Base-by-base conservation (phyloP, 768 basidiomycete species). In the Collybia mongolica region DNA sequence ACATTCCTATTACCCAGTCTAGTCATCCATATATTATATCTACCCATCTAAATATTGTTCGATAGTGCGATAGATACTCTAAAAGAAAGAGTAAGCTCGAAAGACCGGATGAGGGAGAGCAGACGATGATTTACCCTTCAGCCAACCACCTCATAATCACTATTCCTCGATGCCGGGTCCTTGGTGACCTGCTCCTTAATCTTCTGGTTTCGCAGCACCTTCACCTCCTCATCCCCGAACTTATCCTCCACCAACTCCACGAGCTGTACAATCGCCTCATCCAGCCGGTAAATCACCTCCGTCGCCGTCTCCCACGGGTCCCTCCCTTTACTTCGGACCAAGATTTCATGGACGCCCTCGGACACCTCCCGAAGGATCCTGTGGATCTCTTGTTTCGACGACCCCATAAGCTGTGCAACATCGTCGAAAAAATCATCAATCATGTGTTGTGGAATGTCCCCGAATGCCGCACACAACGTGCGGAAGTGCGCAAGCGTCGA, bases 81-180 rank as follows among this genome's bases (percentile, higher is more conserved):
- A 12, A 14, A 3, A 32, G 32, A 6, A 32, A 32, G 14, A 11
- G 11, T 32, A 32, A 32, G 14, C 14, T 32, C 3, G 5, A 32
- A 14, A 32, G 32, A 32, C 32, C 14, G 32, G 14, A 9, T 14
- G 14, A 12, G 32, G 32, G 4, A 32, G 32, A 32, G 4, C 5
- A 32, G 32, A 32, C 7, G 32, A 32, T 26, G 7, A 7, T 23
- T 43, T 12, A 17, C 44, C 23, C n/a, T n/a, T 49, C 38, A 65
- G 12, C 65, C 68, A 35, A 70, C 55, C 22, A 63, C 57, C 48
- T 70, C 65, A 52, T 70, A 70, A 40, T 67, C 55, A 15, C 52
- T 49, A 19, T 39, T 48, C 50, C 50, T 37, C 23, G 50, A 26
- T 4, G 37, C 32, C 8, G 50, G 36, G 29, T 51, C 65, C 50